Evolutionary conservation across 2,329 filamentous ascomycete genomes (phyloP), one percentile per base, ranked within the genome.

Genomic region (Ophiostoma ulmi): DNA sequence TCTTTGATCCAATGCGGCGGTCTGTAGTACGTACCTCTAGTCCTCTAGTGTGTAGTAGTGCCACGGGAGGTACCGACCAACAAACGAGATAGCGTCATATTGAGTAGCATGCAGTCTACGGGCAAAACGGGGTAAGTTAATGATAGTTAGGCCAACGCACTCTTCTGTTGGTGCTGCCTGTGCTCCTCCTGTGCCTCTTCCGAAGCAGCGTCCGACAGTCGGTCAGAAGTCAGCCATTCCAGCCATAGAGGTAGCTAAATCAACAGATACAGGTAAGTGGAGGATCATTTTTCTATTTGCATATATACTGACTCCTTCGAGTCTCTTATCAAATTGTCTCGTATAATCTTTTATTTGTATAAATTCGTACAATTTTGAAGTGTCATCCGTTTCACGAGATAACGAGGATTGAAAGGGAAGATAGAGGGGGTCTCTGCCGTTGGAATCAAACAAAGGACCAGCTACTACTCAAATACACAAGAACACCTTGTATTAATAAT

Each of bases 11-110:
- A 38, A 13, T 41, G 35, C 63, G 38, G 63, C 38, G 63, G 63
- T 38, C 8, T 10, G 63, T 11, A 14, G 17, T 66, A n/a, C 17
- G 20, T 38, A 31, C 31, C 31, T 31, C 31, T 22, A 35, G 3
- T 5, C 55, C 22, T 14, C 13, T 63, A 63, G 58, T 63, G 58
- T 31, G 38, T 67, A 67, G 64, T 67, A 44, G 39, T 41, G 64
- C 36, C 64, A 44, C 64, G 64, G 38, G 64, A 41, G 38, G 36
- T 26, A 26, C 64, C 64, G 64, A 17, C 38, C 36, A 38, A 39
- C 36, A 38, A 39, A 35, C 13, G 22, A 63, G 58, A 63, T 61
- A 63, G 58, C 58, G 58, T 20, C 58, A 35, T 35, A 26, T 63
- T 26, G 14, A 8, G 26, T 17, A 58, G 22, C 3, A 58, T 58